Evolutionary conservation across 306 rosid genomes (phyloP), one percentile per base, ranked within the genome.

Genomic region (Dryas drummondii): DNA sequence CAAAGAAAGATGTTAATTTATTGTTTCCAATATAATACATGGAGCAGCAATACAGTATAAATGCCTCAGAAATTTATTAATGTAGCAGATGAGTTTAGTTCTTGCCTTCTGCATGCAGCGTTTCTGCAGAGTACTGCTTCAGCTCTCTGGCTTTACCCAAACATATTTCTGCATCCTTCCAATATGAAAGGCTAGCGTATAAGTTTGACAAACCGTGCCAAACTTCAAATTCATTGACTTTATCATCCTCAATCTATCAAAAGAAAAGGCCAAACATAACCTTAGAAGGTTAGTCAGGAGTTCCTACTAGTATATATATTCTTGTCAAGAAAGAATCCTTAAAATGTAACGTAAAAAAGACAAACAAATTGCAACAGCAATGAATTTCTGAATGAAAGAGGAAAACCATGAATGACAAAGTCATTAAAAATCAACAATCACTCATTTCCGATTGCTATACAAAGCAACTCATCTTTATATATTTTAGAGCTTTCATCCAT

Each of bases 121-220:
- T 80, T 80, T 87, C 96, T 5, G 86, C 87, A 19, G 93, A 85
- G 76, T 81, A 86, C 70, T 55, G 73, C 82, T 88, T 90, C 72
- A 92, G 80, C 71, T 89, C 96, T 65, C 82, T 86, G 78, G 92
- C 97, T 86, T 92, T 96, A 10, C 85, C 86, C 88, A 96, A 82
- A 82, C 99, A 96, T 79, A 92, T 78, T 84, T 90, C 98, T 63
- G 97, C 97, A 82, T 96, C 99, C 77, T 85, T 90, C 98, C 96
- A 96, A 78, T 80, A 89, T 68, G 96, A 90, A 78, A 96, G 97
- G 72, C 92, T 92, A 45, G 96, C 88, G 83, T 96, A 96, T 66
- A 96, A 86, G 78, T 84, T 86, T 78, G 98, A 90, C 60, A 96
- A 87, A 77, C 96, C 99, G 57, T 92, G 94, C 99, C 99, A 96